Conservation (phyloP, 257 asterid species). For the Nicotiana tabacum region DNA sequence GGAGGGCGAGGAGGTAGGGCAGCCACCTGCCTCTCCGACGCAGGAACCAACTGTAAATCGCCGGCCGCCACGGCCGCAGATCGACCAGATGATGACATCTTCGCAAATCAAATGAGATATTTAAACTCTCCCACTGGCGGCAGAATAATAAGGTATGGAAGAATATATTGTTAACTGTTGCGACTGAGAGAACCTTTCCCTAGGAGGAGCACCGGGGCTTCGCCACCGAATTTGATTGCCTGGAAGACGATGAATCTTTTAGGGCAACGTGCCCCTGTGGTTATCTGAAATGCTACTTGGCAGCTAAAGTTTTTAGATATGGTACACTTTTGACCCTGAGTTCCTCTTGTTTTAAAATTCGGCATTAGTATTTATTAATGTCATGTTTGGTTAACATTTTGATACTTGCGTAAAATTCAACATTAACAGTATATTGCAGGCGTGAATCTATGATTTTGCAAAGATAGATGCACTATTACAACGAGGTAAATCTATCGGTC, state of each 20-base stretch:
- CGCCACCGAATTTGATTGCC: not conserved
- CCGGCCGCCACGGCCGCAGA: slow-evolving; percentile 50
- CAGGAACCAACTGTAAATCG: slow-evolving; percentile 58
- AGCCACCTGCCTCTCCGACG: slow-evolving; percentile 34
- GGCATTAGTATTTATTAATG: no score
- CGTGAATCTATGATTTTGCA: no score
- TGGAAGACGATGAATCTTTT: not conserved
- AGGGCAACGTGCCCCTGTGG: not conserved
- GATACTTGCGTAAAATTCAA: no score
- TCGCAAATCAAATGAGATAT: not conserved
- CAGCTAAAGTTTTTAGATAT: not conserved
- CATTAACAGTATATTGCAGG: no score
- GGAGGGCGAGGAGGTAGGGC: slow-evolving; percentile 53
- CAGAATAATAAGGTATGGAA: not conserved
- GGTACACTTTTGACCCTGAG: not conserved
- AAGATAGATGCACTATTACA: no score
- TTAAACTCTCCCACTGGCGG: not conserved
- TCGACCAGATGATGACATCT: slow-evolving; percentile 45
- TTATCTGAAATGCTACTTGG: not conserved
- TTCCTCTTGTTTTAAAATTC: not conserved
- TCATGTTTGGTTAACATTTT: no score
- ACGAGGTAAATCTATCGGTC: no score
- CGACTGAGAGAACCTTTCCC: not conserved
- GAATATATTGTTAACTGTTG: not conserved
- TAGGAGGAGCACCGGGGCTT: not conserved